phyloP scores from a whole-genome alignment of 768 basidiomycete genomes.

The Termitomyces sp. region DNA sequence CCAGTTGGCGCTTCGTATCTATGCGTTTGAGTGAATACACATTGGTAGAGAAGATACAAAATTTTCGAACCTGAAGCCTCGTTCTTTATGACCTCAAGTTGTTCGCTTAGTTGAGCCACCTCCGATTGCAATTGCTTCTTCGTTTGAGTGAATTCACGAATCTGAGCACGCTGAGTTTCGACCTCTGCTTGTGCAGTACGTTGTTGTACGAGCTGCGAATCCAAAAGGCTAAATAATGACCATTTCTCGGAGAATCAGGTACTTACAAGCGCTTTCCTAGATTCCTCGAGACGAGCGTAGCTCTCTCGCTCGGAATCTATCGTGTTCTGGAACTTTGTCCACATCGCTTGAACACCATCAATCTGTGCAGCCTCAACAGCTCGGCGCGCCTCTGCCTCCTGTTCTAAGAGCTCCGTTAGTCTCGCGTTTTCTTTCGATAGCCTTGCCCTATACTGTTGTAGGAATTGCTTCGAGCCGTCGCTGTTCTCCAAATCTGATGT shows the following conservation, averaged over 20 bases:
- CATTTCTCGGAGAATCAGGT: not conserved
- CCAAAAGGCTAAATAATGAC: not conserved
- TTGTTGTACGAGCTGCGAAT: slow-evolving; percentile 60
- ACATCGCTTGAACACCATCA: slow-evolving; percentile 61
- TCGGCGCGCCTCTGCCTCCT: slow-evolving; percentile 61
- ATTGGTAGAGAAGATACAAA: slow-evolving; percentile 8
- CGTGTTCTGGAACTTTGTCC: slow-evolving; percentile 59
- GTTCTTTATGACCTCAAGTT: slow-evolving; percentile 53
- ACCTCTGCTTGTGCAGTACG: slow-evolving; percentile 60
- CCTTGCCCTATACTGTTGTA: slow-evolving; percentile 53
- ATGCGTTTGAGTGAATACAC: slow-evolving; percentile 1
- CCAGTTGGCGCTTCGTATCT: slow-evolving; percentile 60
- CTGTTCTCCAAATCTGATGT: slow-evolving; percentile 58
- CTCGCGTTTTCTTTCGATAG: slow-evolving; percentile 54
- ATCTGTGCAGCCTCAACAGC: slow-evolving; percentile 60
- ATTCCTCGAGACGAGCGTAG: slow-evolving; percentile 64
- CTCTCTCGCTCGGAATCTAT: slow-evolving; percentile 58
- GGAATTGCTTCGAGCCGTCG: slow-evolving; percentile 62
- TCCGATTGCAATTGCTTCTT: slow-evolving; percentile 61
- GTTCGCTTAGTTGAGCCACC: slow-evolving; percentile 47
- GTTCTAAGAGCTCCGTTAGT: slow-evolving; percentile 51
- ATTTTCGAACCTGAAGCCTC: slow-evolving; percentile 50
- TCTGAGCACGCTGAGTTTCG: slow-evolving; percentile 58
- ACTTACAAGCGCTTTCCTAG: slow-evolving; percentile 64
- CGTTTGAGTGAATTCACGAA: slow-evolving; percentile 51